Percentiles rank a stretch among this genome's conserved stretches.
Evolutionary conservation across 495 filamentous ascomycete species (phyloP).

Genomic region (Penicillium canariense): DNA sequence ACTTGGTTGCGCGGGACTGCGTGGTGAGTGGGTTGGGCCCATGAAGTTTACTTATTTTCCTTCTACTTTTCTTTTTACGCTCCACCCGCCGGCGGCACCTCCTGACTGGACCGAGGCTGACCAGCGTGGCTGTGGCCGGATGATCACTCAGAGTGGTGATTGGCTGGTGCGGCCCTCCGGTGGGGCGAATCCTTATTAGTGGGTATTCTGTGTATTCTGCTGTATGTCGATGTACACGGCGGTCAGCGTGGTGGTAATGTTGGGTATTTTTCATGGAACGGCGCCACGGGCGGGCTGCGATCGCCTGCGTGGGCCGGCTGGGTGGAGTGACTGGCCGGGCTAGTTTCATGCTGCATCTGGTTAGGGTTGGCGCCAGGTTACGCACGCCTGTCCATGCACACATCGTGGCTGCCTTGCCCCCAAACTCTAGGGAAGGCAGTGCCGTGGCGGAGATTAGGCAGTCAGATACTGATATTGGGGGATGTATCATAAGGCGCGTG

Average conservation of each 20-base stretch:
- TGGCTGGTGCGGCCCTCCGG: background rate
- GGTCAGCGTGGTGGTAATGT: background rate
- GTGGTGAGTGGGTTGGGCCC: background rate
- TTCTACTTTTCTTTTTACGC: background rate
- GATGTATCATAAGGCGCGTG: too few species aligned
- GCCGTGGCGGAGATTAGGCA: too few species aligned
- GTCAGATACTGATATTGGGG: too few species aligned
- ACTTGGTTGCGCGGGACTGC: background rate
- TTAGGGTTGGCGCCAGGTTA: too few species aligned
- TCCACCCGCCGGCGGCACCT: too few species aligned
- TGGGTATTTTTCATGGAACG: too few species aligned
- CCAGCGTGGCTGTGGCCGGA: background rate
- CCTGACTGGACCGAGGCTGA: background rate
- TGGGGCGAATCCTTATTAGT: background rate
- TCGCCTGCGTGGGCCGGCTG: too few species aligned
- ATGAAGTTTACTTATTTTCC: background rate
- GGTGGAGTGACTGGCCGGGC: too few species aligned
- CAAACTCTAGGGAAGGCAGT: background rate
- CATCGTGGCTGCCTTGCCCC: background rate
- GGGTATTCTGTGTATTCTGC: background rate
- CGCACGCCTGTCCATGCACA: background rate
- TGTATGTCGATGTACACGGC: background rate
- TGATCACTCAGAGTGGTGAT: background rate
- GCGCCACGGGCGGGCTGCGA: too few species aligned
- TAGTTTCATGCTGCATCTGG: too few species aligned